Percentiles rank a stretch among this genome's conserved stretches.
Conservation (phyloP, 805 yeast genomes). For the Lipomyces yamanashiensis region DNA sequence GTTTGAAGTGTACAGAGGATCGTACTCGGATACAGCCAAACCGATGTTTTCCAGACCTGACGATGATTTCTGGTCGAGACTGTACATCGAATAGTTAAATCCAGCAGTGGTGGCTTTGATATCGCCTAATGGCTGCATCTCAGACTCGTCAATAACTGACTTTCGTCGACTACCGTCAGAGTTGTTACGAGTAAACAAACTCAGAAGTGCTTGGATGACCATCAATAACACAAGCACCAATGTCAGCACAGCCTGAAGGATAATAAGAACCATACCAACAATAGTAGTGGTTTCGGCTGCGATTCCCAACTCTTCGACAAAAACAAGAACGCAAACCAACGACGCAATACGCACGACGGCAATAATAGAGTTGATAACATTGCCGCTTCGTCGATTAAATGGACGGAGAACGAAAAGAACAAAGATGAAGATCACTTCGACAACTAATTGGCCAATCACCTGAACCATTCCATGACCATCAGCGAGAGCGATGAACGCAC, state of each 20-base stretch:
- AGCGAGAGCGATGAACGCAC: constrained; percentile 45
- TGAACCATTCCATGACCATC: constrained; percentile 45
- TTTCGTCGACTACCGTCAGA: background rate
- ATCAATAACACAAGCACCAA: constrained; percentile 40
- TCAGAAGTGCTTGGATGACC: constrained; percentile 29
- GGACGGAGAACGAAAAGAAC: constrained; percentile 39
- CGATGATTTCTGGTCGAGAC: background rate
- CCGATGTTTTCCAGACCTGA: constrained; percentile 12
- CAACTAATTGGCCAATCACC: constrained; percentile 44
- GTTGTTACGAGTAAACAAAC: constrained; percentile 11
- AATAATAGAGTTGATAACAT: constrained; percentile 42
- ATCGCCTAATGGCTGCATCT: constrained; percentile 21
- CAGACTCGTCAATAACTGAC: constrained; percentile 9
- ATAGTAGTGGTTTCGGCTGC: constrained; percentile 41
- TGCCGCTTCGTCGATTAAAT: constrained; percentile 43
- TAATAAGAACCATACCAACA: constrained; percentile 43
- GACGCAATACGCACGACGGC: constrained; percentile 42
- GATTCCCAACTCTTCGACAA: constrained; percentile 42
- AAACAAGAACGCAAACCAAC: constrained; percentile 41
- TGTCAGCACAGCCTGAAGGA: constrained; percentile 43
- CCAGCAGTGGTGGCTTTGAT: constrained; percentile 2
- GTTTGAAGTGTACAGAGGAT: constrained; percentile 9
- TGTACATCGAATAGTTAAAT: background rate
- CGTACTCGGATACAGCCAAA: constrained; percentile 26
- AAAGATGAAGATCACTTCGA: constrained; percentile 40